Conservation (phyloP, 2,329 filamentous ascomycete species). For the Anisogramma anomala region DNA sequence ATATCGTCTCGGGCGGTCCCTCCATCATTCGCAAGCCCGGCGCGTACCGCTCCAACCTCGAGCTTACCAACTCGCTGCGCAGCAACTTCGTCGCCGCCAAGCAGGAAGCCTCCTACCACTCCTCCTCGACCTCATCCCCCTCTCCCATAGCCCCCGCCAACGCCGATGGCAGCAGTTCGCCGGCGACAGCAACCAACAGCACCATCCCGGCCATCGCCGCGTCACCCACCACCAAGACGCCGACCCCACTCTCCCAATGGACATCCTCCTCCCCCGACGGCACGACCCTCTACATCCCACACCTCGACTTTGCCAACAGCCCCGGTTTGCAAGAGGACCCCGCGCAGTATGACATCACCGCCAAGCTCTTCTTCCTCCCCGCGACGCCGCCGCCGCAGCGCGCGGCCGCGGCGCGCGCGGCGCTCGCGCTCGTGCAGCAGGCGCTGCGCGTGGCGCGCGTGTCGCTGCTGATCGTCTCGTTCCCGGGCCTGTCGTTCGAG, state of each 20-base stretch:
- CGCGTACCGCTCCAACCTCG: conserved; percentile 77
- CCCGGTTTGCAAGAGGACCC: conserved; percentile 70
- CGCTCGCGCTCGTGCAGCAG: conserved; percentile 66
- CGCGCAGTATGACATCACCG: conserved; percentile 81
- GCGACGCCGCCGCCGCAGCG: conserved; percentile 49
- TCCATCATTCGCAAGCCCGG: conserved; percentile 72
- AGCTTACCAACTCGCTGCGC: conserved; percentile 79
- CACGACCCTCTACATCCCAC: conserved; percentile 60
- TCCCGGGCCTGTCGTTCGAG: conserved; percentile 87
- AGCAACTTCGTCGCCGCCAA: conserved; percentile 70
- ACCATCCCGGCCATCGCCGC: conserved; percentile 4
- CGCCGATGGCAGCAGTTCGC: conserved; percentile 16
- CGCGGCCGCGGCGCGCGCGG: conserved; percentile 61
- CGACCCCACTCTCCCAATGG: conserved; percentile 43
- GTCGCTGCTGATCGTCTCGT: conserved; percentile 84
- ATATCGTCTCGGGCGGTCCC: conserved; percentile 74
- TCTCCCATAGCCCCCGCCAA: conserved; percentile 14
- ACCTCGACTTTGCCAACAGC: conserved; percentile 54
- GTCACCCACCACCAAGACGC: conserved; percentile 18
- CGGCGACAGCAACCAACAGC: too few species aligned
- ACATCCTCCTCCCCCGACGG: conserved; percentile 50
- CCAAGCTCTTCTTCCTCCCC: conserved; percentile 89
- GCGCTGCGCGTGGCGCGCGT: conserved; percentile 66
- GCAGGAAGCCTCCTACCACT: conserved; percentile 39
- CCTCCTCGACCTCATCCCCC: conserved; percentile 12